Evolutionary conservation across 306 rosid genomes (phyloP).

Genomic region (Morella rubra): DNA sequence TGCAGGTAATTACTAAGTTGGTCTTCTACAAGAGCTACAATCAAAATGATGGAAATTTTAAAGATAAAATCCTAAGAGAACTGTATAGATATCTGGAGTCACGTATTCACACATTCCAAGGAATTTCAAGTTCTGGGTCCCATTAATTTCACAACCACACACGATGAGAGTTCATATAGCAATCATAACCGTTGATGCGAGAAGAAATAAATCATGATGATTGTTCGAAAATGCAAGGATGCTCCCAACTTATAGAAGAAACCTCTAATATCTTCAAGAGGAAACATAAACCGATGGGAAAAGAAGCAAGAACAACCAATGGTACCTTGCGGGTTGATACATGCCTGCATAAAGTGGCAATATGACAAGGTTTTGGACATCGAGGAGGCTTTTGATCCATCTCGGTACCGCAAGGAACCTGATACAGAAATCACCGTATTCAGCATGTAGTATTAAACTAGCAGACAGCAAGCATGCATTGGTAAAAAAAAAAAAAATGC

Average conservation of each 20-base stretch:
- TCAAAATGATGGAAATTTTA: slow-evolving; percentile 5
- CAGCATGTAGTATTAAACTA: neutral
- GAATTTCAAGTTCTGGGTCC: neutral
- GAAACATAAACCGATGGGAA: slow-evolving; percentile 2
- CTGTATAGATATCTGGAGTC: neutral
- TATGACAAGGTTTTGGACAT: slow-evolving; percentile 70
- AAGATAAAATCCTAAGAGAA: neutral
- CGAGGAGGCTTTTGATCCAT: slow-evolving; percentile 87
- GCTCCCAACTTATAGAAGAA: slow-evolving; percentile 3
- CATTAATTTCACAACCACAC: slow-evolving; percentile 7
- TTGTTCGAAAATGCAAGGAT: neutral
- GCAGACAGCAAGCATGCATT: slow-evolving; percentile 14
- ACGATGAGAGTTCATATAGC: neutral
- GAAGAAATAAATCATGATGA: neutral
- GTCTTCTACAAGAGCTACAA: slow-evolving; percentile 3
- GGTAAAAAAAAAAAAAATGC: slow-evolving; percentile 7
- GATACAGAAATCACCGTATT: slow-evolving; percentile 27
- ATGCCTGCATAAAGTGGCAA: slow-evolving; percentile 79
- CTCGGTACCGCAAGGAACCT: slow-evolving; percentile 99
- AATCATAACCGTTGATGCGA: neutral
- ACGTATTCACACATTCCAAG: neutral
- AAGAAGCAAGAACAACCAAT: slow-evolving; percentile 19
- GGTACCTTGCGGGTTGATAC: slow-evolving; percentile 66
- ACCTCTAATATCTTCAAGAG: slow-evolving; percentile 11
- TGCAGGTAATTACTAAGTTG: neutral